Base-by-base conservation (phyloP, 2,329 filamentous ascomycete genomes). In the Alternaria sp. region DNA sequence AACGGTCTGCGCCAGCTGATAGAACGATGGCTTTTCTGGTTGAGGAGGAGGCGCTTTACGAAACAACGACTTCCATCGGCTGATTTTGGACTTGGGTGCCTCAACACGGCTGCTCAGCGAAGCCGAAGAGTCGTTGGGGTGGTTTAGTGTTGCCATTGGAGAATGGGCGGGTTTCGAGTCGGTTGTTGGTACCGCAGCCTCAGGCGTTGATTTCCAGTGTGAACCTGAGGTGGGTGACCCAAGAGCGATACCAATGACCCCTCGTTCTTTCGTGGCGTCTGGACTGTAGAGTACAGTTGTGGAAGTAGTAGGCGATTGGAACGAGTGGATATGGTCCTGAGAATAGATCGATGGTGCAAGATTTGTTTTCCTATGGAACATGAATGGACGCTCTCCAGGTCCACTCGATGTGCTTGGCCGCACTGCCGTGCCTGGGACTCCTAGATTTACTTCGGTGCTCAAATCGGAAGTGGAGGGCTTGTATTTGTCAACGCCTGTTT, bases 11-110 rank as follows among this genome's bases (percentile, higher is more conserved):
- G 74, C 69, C 28, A 80, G 57, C 50, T 80, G 77, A 52, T 81
- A 81, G 62, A 81, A 81, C 2, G 74, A 61, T 13, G 68, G 64
- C 54, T 73, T 74, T 40, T 77, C 74, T 59, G 63, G 68, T 32
- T 64, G 66, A 15, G 61, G 68, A 23, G 71, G 67, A 36, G 69
- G 70, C 21, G 68, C 67, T 67, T 78, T 79, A 55, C 70, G 78
- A 68, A 81, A 81, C 40, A 81, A 55, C 21, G 78, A 80, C 61
- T 78, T 81, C 79, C 79, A 81, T 32, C 78, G 69, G 59, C 77
- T 79, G 45, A 80, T 46, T 61, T 80, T 80, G 8, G 77, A 73
- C 60, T 76, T 80, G 23, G 73, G 62, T 26, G 69, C 61, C 28
- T 74, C 62, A 44, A 65, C 62, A 5, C 59, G 65, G 46, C 54